A percentile compares a stretch with the other conserved stretches of the same genome.
phyloP scores from a whole-genome alignment of 345 rosid species.

The Heritiera fomes region DNA sequence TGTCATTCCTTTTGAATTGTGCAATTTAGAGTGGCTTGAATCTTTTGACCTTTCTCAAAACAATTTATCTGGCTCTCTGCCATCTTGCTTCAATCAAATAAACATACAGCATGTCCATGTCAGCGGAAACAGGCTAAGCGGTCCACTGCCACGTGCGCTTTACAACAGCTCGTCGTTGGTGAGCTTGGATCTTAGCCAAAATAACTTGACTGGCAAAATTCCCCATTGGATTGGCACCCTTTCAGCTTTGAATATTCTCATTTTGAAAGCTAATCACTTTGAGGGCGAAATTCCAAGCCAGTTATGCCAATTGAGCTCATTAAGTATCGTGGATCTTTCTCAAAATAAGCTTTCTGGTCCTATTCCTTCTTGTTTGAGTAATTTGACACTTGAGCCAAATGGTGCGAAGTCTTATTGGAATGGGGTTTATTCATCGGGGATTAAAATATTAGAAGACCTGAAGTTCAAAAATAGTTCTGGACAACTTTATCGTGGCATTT shows the following conservation, averaged over 20 bases:
- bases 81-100: not conserved
- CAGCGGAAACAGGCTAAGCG: not conserved
- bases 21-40: not conserved
- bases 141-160: not conserved
- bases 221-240: constrained; percentile 1
- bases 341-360: not conserved
- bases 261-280: constrained; percentile 27
- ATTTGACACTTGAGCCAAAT: not conserved
- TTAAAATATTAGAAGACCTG: no score
- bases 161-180: constrained; percentile 11
- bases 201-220: constrained; percentile 19
- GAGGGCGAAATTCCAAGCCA: constrained; percentile 24
- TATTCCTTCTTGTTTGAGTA: constrained; percentile 1
- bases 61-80: not conserved
- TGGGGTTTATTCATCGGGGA: no score
- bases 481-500: not conserved
- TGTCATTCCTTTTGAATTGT: constrained; percentile 16
- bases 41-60: constrained; percentile 28
- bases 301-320: constrained; percentile 11
- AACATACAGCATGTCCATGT: not conserved
- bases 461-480: not conserved
- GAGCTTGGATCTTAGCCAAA: constrained; percentile 22
- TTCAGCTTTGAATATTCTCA: constrained; percentile 15
- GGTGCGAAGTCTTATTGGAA: no score
- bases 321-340: constrained; percentile 25